phyloP scores from a whole-genome alignment of 2,329 filamentous ascomycete genomes.

The Chaetomiaceae sp. region DNA sequence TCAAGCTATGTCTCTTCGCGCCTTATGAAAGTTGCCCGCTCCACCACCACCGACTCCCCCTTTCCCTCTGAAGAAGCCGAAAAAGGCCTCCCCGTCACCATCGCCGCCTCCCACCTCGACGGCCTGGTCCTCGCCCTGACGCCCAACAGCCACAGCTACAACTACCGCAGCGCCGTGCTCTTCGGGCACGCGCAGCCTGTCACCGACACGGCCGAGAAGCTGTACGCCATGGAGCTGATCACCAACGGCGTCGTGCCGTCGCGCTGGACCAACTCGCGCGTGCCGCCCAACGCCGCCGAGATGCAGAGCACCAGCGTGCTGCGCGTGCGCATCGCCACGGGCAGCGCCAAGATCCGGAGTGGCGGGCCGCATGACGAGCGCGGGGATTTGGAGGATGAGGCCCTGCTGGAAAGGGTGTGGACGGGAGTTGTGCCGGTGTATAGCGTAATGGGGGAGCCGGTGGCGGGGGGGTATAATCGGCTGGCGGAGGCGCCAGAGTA shows the following conservation, averaged over 20 bases:
- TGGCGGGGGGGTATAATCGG: slow-evolving; percentile 53
- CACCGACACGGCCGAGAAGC: slow-evolving; percentile 60
- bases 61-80: slow-evolving; percentile 9
- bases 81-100: slow-evolving; percentile 60
- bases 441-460: slow-evolving; percentile 56
- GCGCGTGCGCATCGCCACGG: slow-evolving; percentile 60
- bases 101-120: slow-evolving; percentile 69
- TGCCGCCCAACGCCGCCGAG: slow-evolving; percentile 67
- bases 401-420: slow-evolving; percentile 42
- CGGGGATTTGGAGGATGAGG: slow-evolving; percentile 40
- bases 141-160: slow-evolving; percentile 72
- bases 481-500: slow-evolving; percentile 56
- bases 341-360: slow-evolving; percentile 67
- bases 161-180: slow-evolving; percentile 75
- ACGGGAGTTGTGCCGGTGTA: slow-evolving; percentile 58
- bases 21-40: slow-evolving; percentile 60
- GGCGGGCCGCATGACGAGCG: slow-evolving; percentile 55
- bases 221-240: slow-evolving; percentile 72
- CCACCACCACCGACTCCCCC: slow-evolving; percentile 1
- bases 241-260: slow-evolving; percentile 65
- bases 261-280: slow-evolving; percentile 63
- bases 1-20: slow-evolving; percentile 64
- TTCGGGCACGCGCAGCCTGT: slow-evolving; percentile 69
- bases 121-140: slow-evolving; percentile 74
- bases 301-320: slow-evolving; percentile 69